A percentile compares a stretch with the other conserved stretches of the same genome.
phyloP scores from a whole-genome alignment of 768 basidiomycete species.

The Boletus fagicola region DNA sequence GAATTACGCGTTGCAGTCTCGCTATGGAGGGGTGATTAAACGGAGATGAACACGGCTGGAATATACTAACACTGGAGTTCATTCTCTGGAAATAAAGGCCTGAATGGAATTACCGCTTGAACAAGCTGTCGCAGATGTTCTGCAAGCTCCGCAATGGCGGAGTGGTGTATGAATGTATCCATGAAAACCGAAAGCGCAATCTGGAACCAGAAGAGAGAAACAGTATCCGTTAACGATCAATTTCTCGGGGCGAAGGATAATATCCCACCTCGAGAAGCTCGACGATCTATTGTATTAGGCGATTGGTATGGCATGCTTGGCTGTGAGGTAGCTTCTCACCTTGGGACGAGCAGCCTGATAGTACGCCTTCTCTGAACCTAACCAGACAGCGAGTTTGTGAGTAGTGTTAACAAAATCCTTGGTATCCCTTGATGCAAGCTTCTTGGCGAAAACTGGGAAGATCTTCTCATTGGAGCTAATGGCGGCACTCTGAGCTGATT shows the following conservation, averaged over 20 bases:
- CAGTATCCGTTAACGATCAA: not conserved
- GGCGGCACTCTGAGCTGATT: conserved; percentile 18
- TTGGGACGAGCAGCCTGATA: conserved; percentile 49
- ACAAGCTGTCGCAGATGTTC: conserved; percentile 19
- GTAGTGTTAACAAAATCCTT: conserved; percentile 23
- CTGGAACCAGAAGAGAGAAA: conserved; percentile 14
- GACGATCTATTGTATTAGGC: conserved; percentile 42
- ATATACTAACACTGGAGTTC: conserved; percentile 23
- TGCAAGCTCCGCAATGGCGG: conserved; percentile 1
- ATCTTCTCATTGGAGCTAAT: conserved; percentile 35
- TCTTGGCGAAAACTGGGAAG: conserved; percentile 36
- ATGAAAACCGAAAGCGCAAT: conserved; percentile 22
- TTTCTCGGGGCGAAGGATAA: not conserved
- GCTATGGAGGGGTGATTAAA: conserved; percentile 10
- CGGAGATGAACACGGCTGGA: not conserved
- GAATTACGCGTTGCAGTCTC: conserved; percentile 20
- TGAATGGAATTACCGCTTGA: conserved; percentile 21
- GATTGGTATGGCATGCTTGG: conserved; percentile 5
- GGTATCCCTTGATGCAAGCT: conserved; percentile 31
- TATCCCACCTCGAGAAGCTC: conserved; percentile 46
- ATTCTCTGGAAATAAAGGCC: conserved; percentile 19
- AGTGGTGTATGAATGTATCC: conserved; percentile 6
- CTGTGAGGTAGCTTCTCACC: conserved; percentile 32
- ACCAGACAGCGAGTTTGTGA: conserved; percentile 44
- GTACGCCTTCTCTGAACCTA: conserved; percentile 49